A percentile compares a stretch with the other conserved stretches of the same genome.
Evolutionary conservation across 2,329 filamentous ascomycete genomes (phyloP).

Genomic region (Biscogniauxia sp.): DNA sequence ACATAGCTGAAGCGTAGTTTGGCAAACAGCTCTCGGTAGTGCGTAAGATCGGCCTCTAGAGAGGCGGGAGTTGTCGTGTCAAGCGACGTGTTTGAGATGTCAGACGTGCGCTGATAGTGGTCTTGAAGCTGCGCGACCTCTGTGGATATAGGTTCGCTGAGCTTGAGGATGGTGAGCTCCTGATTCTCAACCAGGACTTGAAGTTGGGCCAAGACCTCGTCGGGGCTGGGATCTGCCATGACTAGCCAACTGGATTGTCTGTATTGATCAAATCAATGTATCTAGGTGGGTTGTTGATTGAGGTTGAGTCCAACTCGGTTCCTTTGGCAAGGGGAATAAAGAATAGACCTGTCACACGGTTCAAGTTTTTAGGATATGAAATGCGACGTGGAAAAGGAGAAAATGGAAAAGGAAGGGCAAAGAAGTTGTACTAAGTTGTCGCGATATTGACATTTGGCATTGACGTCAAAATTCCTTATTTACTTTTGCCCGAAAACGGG

Average conservation of each 20-base stretch:
- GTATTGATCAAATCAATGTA: too few species aligned
- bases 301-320: background rate
- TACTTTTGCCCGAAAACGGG: conserved; percentile 37
- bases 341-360: background rate
- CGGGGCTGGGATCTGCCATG: conserved; percentile 31
- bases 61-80: conserved; percentile 71
- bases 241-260: background rate
- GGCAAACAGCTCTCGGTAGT: conserved; percentile 93
- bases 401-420: background rate
- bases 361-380: background rate
- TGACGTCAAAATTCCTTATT: conserved; percentile 32
- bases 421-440: too few species aligned
- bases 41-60: conserved; percentile 77
- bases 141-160: conserved; percentile 71
- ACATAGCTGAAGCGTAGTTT: conserved; percentile 97
- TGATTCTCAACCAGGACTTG: conserved; percentile 54
- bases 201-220: conserved; percentile 47
- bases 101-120: conserved; percentile 61
- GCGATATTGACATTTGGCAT: background rate
- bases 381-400: background rate
- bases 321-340: background rate
- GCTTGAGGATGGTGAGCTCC: conserved; percentile 70
- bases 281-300: background rate
- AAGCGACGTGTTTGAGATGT: conserved; percentile 64
- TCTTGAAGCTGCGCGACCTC: conserved; percentile 41